Base-by-base conservation (phyloP, 148 eudicot species). In the Camellia japonica region DNA sequence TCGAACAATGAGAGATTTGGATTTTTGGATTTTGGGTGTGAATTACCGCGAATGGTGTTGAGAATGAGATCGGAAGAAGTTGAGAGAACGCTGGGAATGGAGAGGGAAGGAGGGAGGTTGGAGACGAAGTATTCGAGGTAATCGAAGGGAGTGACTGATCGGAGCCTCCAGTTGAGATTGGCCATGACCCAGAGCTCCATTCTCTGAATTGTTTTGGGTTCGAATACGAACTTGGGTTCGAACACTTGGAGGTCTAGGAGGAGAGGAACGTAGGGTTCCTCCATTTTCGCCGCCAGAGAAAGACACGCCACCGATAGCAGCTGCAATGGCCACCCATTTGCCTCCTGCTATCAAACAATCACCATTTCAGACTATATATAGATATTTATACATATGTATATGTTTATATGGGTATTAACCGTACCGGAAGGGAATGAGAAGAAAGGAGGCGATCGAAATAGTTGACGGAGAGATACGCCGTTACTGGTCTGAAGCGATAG, bases 211-310 rank as follows among this genome's bases (percentile, higher is more conserved):
- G 85, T 75, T 71, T 78, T 62, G 65, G 89, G 75, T 60, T 83
- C 89, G 70, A 86, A 86, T 6, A 81, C 67, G 73, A 75, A 78
- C 2, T 56, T 51, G 60, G 80, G 78, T 59, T 79, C 83, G n/a
- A 56, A 70, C 74, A 76, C 44, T 71, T 86, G 89, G 52, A 86
- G 71, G 70, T 86, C 89, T 0, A 81, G 7, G 43, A 86, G 83
- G 42, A 72, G 15, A 1, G 89, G 89, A 20, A 86, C 84, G 64
- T 68, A 18, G 11, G 51, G 44, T 68, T 86, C 89, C 73, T 86
- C 86, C 84, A 84, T 78, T 81, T 86, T 86, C 52, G 86, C 86
- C 23, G 86, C 86, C 13, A 86, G 65, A 0, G 89, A 86, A 14
- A 83, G 46, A 67, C 89, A 86, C 67, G 86, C 83, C 41, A 81